Percentiles rank a stretch among this genome's conserved stretches.
These are phyloP conservation scores for Daldinia childiae DNA, from an alignment of 495 filamentous ascomycete genomes.

Conservation along the genomic window DNA sequence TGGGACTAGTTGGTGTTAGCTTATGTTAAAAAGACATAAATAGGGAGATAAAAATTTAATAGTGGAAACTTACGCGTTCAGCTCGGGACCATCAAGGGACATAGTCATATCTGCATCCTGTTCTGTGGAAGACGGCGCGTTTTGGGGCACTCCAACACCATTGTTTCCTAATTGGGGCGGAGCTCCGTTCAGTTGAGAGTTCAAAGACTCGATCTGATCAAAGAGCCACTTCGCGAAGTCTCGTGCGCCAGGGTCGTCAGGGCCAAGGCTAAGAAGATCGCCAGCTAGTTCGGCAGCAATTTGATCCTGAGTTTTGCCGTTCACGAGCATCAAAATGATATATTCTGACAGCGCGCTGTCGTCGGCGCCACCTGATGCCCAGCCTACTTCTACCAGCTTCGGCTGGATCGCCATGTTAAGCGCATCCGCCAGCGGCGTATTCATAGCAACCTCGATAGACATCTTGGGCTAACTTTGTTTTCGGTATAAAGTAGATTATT, in stretches of 20 bases:
- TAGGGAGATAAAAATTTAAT: constrained; percentile 2
- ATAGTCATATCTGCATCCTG: constrained; percentile 76
- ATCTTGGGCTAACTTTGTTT: constrained; percentile 54
- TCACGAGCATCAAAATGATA: constrained; percentile 94
- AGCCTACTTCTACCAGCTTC: constrained; percentile 95
- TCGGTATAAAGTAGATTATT: background rate
- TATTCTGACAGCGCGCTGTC: constrained; percentile 92
- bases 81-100: constrained; percentile 55
- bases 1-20: constrained; percentile 71
- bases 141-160: constrained; percentile 28
- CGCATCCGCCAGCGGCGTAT: constrained; percentile 82
- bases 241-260: constrained; percentile 81
- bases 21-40: constrained; percentile 1
- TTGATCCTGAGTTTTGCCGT: constrained; percentile 89
- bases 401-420: constrained; percentile 82
- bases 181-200: constrained; percentile 67
- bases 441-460: constrained; percentile 75
- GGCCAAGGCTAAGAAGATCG: constrained; percentile 83
- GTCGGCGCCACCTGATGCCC: constrained; percentile 81
- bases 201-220: constrained; percentile 76
- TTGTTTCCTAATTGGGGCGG: constrained; percentile 33
- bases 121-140: constrained; percentile 44
- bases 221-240: constrained; percentile 94
- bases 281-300: constrained; percentile 89
- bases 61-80: constrained; percentile 71